phyloP scores from a whole-genome alignment of 2,329 filamentous ascomycete species.

The Aspergillus sojae region DNA sequence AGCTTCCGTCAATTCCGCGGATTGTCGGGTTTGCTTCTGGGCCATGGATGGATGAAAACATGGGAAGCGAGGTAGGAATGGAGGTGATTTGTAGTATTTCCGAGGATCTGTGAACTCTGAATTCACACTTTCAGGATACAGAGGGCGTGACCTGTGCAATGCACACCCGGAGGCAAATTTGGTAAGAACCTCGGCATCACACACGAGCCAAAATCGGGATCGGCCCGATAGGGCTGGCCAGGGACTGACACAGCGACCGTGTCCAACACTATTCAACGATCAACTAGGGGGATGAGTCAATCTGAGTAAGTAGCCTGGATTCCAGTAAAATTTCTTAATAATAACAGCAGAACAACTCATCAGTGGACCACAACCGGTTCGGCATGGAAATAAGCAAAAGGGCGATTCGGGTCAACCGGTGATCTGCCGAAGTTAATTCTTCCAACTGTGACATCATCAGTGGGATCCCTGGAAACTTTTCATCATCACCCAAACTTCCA shows the following conservation, averaged over 20 bases:
- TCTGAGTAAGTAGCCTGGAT: too few relatives aligned
- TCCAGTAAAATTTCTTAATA: background rate
- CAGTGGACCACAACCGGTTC: background rate
- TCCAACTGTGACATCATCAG: background rate
- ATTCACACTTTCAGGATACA: too few relatives aligned
- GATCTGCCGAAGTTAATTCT: background rate
- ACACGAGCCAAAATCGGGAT: background rate
- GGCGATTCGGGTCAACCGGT: background rate
- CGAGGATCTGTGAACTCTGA: too few relatives aligned
- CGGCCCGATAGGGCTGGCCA: background rate
- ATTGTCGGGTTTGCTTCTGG: too few relatives aligned
- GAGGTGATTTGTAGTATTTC: too few relatives aligned
- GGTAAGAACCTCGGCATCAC: background rate
- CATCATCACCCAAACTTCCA: background rate
- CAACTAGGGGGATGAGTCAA: too few relatives aligned
- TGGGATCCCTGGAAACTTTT: background rate
- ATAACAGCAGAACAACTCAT: background rate
- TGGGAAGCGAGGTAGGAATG: too few relatives aligned
- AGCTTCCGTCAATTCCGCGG: too few relatives aligned
- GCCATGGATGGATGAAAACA: too few relatives aligned
- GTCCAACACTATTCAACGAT: background rate
- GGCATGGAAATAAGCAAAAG: background rate
- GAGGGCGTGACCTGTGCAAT: too few relatives aligned
- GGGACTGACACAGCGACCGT: background rate
- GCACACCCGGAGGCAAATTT: background rate